phyloP scores from a whole-genome alignment of 768 basidiomycete genomes.

The Xanthoconium stramineum region DNA sequence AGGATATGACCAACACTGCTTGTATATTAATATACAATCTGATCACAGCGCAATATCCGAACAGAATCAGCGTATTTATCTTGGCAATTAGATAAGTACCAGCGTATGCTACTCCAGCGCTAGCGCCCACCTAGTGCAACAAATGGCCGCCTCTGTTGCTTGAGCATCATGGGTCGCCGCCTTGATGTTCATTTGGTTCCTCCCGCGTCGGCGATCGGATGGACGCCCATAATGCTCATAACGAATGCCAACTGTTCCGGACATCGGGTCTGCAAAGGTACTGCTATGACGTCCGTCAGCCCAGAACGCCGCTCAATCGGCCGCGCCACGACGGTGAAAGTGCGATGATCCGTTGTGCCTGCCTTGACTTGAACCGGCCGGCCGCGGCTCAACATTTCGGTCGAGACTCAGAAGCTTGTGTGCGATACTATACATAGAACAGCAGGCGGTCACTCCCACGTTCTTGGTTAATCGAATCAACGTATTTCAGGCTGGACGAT shows the following conservation, averaged over 20 bases:
- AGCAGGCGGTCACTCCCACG: not conserved
- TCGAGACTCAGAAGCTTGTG: not conserved
- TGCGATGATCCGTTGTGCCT: not conserved
- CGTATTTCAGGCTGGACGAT: not conserved
- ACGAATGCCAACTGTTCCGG: not conserved
- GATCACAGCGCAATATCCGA: not conserved
- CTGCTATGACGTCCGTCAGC: not conserved
- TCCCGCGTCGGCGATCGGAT: not conserved
- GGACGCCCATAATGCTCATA: not conserved
- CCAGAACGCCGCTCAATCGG: constrained; percentile 4
- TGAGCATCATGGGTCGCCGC: not conserved
- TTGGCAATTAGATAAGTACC: not conserved
- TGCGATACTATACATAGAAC: not conserved
- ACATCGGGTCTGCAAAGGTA: not conserved
- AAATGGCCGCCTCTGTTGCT: not conserved
- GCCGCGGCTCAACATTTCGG: not conserved
- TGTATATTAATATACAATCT: not conserved
- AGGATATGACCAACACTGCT: too few relatives aligned
- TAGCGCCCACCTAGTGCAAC: not conserved
- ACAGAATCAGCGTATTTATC: not conserved
- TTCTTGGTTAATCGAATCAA: not conserved
- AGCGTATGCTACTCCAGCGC: not conserved
- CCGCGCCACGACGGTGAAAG: not conserved
- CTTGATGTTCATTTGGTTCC: not conserved
- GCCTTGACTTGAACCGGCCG: not conserved